These are phyloP conservation scores for Excoecaria cochinchinensis DNA, from an alignment of 345 rosid genomes.

Conservation along the genomic window DNA sequence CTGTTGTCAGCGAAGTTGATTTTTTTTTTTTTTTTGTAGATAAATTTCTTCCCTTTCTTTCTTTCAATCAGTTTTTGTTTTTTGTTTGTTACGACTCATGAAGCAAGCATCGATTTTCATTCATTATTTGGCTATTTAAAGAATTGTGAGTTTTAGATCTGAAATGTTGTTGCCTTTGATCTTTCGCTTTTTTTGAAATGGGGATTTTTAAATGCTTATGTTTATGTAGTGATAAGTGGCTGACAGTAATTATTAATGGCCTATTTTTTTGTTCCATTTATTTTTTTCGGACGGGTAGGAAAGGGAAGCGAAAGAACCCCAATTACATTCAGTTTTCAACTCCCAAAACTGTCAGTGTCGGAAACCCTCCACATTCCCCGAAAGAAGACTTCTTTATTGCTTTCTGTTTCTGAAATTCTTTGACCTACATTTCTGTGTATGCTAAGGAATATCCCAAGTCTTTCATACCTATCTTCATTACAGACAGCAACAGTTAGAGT, in stretches of 20 bases:
- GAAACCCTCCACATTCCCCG: not conserved
- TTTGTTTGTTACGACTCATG: not conserved
- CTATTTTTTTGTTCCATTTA: not conserved
- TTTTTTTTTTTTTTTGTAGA: not conserved
- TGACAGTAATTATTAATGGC: not conserved
- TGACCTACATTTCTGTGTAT: not conserved
- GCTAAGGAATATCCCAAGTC: not conserved
- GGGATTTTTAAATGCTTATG: not conserved
- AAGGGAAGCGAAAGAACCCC: not conserved
- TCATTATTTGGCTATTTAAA: not conserved
- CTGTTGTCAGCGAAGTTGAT: not conserved
- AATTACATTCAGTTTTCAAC: not conserved
- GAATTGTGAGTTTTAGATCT: slow-evolving; percentile 14
- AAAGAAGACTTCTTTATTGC: not conserved
- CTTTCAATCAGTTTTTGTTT: not conserved
- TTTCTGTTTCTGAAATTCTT: not conserved
- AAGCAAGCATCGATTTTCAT: not conserved
- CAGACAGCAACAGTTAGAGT: not conserved
- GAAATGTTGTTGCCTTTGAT: slow-evolving; percentile 13
- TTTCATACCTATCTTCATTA: not conserved
- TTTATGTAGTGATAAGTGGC: not conserved
- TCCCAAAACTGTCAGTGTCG: not conserved
- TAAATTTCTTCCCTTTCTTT: not conserved
- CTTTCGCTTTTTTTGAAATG: not conserved
- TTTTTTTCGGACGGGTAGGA: not conserved